These are phyloP conservation scores for Alternaria incomplexa DNA, from an alignment of 2,329 filamentous ascomycete species.

Conservation along the genomic window DNA sequence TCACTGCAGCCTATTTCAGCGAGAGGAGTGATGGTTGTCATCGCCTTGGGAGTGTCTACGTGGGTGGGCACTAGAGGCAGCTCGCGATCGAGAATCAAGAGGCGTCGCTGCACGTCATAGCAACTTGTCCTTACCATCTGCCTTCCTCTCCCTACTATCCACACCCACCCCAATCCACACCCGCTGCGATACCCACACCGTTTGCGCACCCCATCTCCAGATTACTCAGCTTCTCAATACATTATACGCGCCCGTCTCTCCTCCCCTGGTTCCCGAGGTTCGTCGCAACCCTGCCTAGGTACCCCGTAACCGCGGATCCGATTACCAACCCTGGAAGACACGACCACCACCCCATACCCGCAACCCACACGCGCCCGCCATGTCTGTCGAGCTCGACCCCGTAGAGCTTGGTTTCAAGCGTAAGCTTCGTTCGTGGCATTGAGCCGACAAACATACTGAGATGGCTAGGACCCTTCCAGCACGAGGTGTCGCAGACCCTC, in stretches of 20 bases:
- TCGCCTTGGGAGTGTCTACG: background rate
- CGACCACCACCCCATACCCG: constrained; percentile 16
- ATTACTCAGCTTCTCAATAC: background rate
- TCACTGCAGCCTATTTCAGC: background rate
- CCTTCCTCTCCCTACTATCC: constrained; percentile 12
- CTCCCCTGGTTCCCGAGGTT: constrained; percentile 10
- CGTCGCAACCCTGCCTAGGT: constrained; percentile 16
- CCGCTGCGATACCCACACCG: background rate
- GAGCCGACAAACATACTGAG: constrained; percentile 19
- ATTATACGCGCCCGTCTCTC: constrained; percentile 7
- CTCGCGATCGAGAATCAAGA: constrained; percentile 12
- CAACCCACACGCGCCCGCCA: constrained; percentile 54
- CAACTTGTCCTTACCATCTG: constrained; percentile 13
- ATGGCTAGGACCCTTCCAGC: constrained; percentile 64
- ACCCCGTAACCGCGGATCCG: constrained; percentile 19
- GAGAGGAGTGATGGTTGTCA: background rate
- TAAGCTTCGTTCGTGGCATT: constrained; percentile 56
- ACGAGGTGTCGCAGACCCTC: constrained; percentile 67
- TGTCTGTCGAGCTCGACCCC: constrained; percentile 95
- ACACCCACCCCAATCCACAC: constrained; percentile 11
- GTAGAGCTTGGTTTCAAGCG: constrained; percentile 91
- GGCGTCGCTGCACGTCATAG: constrained; percentile 26
- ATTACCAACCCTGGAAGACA: constrained; percentile 38
- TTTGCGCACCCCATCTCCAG: constrained; percentile 1
- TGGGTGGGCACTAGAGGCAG: constrained; percentile 6